Evolutionary conservation across 1,284 basidiomycete species (phyloP), one percentile per base, ranked within the genome.

Genomic region (Ustilago nuda): DNA sequence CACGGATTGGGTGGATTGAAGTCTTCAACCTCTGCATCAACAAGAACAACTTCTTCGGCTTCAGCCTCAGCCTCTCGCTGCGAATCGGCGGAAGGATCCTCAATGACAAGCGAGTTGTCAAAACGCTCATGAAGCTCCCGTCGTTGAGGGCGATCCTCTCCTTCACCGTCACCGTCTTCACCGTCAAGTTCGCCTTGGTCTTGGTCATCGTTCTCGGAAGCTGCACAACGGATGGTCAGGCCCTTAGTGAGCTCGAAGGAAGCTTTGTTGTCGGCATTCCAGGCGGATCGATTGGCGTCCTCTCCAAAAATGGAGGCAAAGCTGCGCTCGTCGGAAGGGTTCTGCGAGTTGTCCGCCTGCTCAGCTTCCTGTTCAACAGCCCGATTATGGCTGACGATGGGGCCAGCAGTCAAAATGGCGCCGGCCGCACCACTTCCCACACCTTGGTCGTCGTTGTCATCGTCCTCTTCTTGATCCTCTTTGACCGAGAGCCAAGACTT

Each of bases 1-100:
- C 94, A 96, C 2, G 94, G 95, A 83, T 97, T 95, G 3, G 92
- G 89, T 23, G 92, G 58, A 3, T 33, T n/a, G 35, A 76, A 58
- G 8, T 43, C 41, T 17, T 19, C 59, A 3, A 35, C 58, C 12
- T 45, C 43, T 7, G 12, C 36, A 27, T 56, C 15, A 27, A 7
- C 27, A 32, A 32, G 3, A 4, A 13, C n/a, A 23, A 30, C 32
- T 33, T 19, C 46, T 11, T 19, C 23, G 3, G 33, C 48, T 46
- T 43, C 55, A 19, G 8, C 43, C 0, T 50, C 54, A 13, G 46
- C 27, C 11, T 65, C 54, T 27, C 39, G 43, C 30, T 62, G 45
- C 19, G 62, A n/a, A 4, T 52, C 45, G 19, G 19, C 3, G 6
- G 55, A 37, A 4, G 56, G 50, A 11, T 76, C 66, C 6, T 71